A percentile compares a stretch with the other conserved stretches of the same genome.
Evolutionary conservation across 2,329 filamentous ascomycete genomes (phyloP).

Genomic region (Clarireedia monteithiana): DNA sequence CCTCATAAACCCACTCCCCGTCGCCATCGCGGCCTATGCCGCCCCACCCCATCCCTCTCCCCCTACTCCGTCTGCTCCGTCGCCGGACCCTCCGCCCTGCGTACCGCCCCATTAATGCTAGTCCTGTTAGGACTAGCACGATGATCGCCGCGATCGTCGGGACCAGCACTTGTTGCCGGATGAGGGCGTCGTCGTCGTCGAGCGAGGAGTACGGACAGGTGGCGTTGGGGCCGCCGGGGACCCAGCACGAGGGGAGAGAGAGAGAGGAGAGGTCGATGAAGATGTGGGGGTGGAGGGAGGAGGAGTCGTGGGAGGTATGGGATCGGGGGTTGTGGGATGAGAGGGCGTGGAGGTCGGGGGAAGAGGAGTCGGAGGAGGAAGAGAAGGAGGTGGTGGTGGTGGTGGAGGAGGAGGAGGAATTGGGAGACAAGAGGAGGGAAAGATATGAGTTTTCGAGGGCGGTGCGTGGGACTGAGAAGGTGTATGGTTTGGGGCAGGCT

Average conservation of each 20-base stretch:
- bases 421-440: conserved; percentile 18
- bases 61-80: conserved; percentile 43
- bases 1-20: conserved; percentile 54
- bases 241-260: conserved; percentile 51
- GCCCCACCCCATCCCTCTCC: conserved; percentile 33
- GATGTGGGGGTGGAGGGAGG: conserved; percentile 31
- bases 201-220: conserved; percentile 46
- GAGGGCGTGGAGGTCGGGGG: no score
- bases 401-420: neutral
- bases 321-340: neutral
- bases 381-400: neutral
- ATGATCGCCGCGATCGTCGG: conserved; percentile 56
- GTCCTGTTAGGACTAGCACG: conserved; percentile 49
- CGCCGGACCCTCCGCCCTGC: conserved; percentile 48
- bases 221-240: conserved; percentile 44
- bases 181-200: conserved; percentile 30
- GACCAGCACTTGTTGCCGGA: conserved; percentile 37
- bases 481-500: conserved; percentile 40
- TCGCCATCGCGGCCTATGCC: neutral
- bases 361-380: no score
- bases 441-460: conserved; percentile 57
- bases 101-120: conserved; percentile 58
- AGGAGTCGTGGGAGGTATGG: neutral
- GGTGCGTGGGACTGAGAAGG: conserved; percentile 51
- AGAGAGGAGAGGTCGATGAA: conserved; percentile 57